phyloP scores from a whole-genome alignment of 192 early-diverging fungal species.

The Coemansia sp. region DNA sequence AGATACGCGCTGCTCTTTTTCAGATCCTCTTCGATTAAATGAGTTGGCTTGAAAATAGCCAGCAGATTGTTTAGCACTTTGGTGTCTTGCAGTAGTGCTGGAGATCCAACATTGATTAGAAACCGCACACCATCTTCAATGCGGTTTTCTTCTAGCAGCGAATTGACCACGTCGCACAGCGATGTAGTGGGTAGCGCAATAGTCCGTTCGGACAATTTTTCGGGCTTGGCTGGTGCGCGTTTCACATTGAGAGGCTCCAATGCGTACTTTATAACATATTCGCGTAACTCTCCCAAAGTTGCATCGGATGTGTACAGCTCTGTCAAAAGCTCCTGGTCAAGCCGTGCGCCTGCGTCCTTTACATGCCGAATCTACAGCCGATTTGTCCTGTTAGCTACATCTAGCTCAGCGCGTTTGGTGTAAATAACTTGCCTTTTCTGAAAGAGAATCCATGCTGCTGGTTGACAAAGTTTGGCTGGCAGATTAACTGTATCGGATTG shows the following conservation, averaged over 20 bases:
- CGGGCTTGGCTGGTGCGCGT: background rate
- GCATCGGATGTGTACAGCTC: slow-evolving; percentile 20
- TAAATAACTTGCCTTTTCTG: no score
- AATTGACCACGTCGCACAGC: slow-evolving; percentile 23
- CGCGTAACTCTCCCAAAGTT: slow-evolving; percentile 26
- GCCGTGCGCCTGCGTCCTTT: no score
- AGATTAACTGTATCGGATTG: no score
- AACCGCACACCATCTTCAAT: slow-evolving; percentile 39
- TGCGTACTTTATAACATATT: slow-evolving; percentile 22
- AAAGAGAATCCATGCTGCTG: no score
- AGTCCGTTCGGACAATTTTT: background rate
- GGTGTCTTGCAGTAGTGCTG: slow-evolving; percentile 17
- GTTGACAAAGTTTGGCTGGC: no score
- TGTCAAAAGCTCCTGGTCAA: background rate
- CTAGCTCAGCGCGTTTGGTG: no score
- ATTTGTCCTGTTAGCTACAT: no score
- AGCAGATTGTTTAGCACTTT: slow-evolving; percentile 21
- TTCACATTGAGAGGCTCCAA: background rate
- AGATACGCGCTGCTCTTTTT: slow-evolving; percentile 33
- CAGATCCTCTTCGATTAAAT: slow-evolving; percentile 29
- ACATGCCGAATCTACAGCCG: no score
- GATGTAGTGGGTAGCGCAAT: slow-evolving; percentile 16
- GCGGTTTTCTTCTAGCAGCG: slow-evolving; percentile 39
- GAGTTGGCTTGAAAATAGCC: slow-evolving; percentile 33
- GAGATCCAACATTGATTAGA: slow-evolving; percentile 11